These are phyloP conservation scores for Lipomyces orientalis DNA, from an alignment of 805 yeast species.

Conservation along the genomic window DNA sequence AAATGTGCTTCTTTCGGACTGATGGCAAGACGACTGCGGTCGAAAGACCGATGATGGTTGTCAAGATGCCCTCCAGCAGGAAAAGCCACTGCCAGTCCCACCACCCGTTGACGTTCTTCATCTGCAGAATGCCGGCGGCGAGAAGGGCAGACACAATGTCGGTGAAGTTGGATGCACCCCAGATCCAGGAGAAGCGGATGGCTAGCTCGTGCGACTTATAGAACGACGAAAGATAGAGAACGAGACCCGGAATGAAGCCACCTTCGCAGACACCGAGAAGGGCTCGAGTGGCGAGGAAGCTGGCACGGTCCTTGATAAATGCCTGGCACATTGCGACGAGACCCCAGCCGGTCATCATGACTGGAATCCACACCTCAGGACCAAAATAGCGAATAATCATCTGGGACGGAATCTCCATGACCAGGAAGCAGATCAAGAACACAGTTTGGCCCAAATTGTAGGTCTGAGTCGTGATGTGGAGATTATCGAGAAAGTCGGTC, in stretches of 20 bases:
- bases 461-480: constrained; percentile 59
- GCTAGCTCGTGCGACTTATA: constrained; percentile 65
- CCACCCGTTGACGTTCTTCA: constrained; percentile 52
- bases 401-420: constrained; percentile 53
- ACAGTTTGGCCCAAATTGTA: constrained; percentile 64
- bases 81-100: constrained; percentile 72
- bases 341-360: constrained; percentile 60
- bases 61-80: constrained; percentile 63
- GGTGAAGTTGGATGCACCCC: constrained; percentile 59
- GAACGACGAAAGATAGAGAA: constrained; percentile 70
- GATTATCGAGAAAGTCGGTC: constrained; percentile 58
- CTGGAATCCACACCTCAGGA: constrained; percentile 65
- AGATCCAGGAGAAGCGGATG: constrained; percentile 63
- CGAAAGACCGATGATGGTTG: constrained; percentile 58
- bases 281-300: constrained; percentile 55
- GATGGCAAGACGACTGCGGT: constrained; percentile 58
- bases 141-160: constrained; percentile 55
- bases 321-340: constrained; percentile 60
- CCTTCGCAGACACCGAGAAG: constrained; percentile 66
- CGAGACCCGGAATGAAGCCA: constrained; percentile 70
- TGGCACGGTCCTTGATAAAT: constrained; percentile 47
- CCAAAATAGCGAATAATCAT: constrained; percentile 63
- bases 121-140: constrained; percentile 59
- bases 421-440: constrained; percentile 52
- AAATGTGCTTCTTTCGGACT: constrained; percentile 23